These are phyloP conservation scores for Smallanthus sonchifolius DNA, from an alignment of 129 eudicot genomes.

Conservation along the genomic window DNA sequence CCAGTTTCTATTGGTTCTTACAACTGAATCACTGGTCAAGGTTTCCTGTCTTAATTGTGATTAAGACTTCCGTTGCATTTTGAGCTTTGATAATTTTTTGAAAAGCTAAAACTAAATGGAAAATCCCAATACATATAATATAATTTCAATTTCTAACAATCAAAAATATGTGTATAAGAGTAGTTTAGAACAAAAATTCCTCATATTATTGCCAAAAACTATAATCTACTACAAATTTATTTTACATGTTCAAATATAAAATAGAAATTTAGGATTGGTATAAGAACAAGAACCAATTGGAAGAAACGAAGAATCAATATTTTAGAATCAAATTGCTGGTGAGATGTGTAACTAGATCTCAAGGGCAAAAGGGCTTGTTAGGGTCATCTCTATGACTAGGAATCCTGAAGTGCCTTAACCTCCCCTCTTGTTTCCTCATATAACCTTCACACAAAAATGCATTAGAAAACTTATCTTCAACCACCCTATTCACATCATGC, in stretches of 20 bases:
- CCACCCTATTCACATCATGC: conserved; percentile 97
- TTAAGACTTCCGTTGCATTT: no score
- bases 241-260: conserved; percentile 22
- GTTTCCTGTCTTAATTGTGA: no score
- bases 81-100: no score
- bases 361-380: conserved; percentile 85
- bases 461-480: conserved; percentile 84
- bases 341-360: not conserved
- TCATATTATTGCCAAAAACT: not conserved
- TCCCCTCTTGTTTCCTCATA: conserved; percentile 85
- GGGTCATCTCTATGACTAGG: conserved; percentile 74
- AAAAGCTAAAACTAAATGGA: no score
- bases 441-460: conserved; percentile 89
- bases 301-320: conserved; percentile 15
- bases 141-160: no score
- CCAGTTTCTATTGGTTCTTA: no score
- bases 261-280: conserved; percentile 4
- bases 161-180: not conserved
- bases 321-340: conserved; percentile 6
- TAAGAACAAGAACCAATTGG: conserved; percentile 16
- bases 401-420: conserved; percentile 83
- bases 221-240: conserved; percentile 21
- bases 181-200: conserved; percentile 14
- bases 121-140: no score
- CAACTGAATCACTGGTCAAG: no score